These are phyloP conservation scores for Carallia pectinifolia DNA, from an alignment of 345 rosid species.

Conservation along the genomic window DNA sequence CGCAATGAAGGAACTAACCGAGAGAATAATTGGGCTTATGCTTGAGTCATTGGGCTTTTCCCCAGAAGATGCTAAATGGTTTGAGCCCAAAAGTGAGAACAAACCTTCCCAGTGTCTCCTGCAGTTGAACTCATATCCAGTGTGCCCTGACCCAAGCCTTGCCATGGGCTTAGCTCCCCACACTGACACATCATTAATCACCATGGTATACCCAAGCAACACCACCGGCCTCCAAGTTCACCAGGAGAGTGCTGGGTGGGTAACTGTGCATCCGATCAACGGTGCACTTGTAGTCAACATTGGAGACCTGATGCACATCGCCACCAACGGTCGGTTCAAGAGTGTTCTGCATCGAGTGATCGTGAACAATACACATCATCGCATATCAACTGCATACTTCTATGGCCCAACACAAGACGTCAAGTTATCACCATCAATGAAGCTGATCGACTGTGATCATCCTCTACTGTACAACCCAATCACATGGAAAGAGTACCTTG, in stretches of 20 bases:
- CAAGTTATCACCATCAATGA: conserved; percentile 28
- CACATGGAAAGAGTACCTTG: conserved; percentile 48
- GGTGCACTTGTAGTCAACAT: conserved; percentile 36
- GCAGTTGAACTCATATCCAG: conserved; percentile 55
- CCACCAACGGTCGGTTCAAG: conserved; percentile 46
- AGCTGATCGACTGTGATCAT: conserved; percentile 36
- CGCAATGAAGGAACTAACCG: conserved; percentile 24
- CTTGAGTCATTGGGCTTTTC: conserved; percentile 39
- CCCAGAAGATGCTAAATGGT: conserved; percentile 39
- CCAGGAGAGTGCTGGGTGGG: conserved; percentile 34
- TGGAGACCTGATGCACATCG: conserved; percentile 49
- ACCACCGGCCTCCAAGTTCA: conserved; percentile 38
- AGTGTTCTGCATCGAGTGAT: conserved; percentile 42
- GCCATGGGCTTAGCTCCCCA: conserved; percentile 59
- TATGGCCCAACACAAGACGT: conserved; percentile 38
- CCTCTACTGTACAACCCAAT: conserved; percentile 37
- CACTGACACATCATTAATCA: conserved; percentile 49
- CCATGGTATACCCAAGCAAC: conserved; percentile 40
- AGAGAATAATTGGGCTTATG: conserved; percentile 36
- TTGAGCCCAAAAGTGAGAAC: conserved; percentile 21
- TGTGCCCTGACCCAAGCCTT: conserved; percentile 47
- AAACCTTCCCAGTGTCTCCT: conserved; percentile 25
- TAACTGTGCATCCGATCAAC: conserved; percentile 34
- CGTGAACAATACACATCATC: conserved; percentile 40
- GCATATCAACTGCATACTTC: conserved; percentile 46